Conservation (phyloP, 208 protist species). For the Jaenimonas drosophilae region DNA sequence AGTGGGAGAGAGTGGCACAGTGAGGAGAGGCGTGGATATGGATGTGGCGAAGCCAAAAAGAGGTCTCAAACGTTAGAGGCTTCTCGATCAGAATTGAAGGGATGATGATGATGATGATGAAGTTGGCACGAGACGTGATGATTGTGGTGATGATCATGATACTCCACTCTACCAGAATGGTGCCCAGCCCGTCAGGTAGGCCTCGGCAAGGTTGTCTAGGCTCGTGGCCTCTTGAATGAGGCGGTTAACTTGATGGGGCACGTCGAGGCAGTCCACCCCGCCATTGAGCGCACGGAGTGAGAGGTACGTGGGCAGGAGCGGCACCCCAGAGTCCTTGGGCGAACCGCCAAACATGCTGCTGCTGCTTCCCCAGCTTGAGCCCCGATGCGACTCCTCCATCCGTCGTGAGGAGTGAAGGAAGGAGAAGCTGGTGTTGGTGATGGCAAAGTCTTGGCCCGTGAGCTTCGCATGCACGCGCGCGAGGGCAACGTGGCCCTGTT, state of each 20-base stretch:
- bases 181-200: conserved; percentile 87
- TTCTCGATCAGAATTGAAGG: too few species aligned
- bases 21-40: too few species aligned
- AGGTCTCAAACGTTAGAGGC: too few species aligned
- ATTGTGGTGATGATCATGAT: too few species aligned
- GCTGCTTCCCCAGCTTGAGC: conserved; percentile 1
- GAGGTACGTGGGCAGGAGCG: conserved; percentile 67
- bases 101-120: too few species aligned
- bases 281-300: conserved; percentile 47
- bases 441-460: conserved; percentile 79
- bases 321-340: conserved; percentile 17
- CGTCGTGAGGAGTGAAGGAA: conserved; percentile 9
- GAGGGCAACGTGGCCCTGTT: conserved; percentile 75
- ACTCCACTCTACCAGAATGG: conserved; percentile 71
- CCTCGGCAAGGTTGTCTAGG: conserved; percentile 81
- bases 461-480: conserved; percentile 82
- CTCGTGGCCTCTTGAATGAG: conserved; percentile 86
- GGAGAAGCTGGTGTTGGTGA: conserved; percentile 54
- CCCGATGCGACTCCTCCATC: conserved; percentile 2
- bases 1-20: too few species aligned
- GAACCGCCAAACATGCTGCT: conserved; percentile 10
- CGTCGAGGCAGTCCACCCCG: conserved; percentile 50
- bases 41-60: too few species aligned
- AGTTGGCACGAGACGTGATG: too few species aligned
- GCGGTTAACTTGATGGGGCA: conserved; percentile 79